Evolutionary conservation across 192 early-diverging fungal genomes (phyloP).

Genomic region (Umbelopsis vinacea): DNA sequence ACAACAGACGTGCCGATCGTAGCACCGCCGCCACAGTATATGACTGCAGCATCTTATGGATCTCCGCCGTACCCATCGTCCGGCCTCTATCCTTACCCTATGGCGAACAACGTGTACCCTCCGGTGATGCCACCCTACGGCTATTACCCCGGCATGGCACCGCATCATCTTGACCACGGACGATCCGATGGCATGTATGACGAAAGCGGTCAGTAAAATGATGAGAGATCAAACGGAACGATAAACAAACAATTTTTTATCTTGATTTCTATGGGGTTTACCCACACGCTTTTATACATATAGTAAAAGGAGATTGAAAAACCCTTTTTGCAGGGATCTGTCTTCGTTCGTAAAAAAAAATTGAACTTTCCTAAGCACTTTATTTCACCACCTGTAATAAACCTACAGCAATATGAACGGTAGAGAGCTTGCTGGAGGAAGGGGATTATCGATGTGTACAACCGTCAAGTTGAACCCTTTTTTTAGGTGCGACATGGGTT

Average conservation of each 20-base stretch:
- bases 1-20: not conserved
- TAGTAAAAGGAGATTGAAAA: constrained; percentile 1
- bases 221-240: not conserved
- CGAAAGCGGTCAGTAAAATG: not conserved
- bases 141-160: not conserved
- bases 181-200: not conserved
- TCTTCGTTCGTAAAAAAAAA: not conserved
- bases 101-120: constrained; percentile 9
- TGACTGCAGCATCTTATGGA: not conserved
- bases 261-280: no score
- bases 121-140: not conserved
- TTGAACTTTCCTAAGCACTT: not conserved
- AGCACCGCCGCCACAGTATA: not conserved
- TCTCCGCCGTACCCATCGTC: constrained; percentile 5
- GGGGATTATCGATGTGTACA: not conserved
- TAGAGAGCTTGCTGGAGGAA: not conserved
- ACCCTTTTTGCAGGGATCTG: not conserved
- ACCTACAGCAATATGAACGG: no score
- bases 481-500: not conserved
- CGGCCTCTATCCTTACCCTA: not conserved
- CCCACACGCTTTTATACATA: no score
- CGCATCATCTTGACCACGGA: not conserved
- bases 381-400: not conserved
- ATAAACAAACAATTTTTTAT: not conserved
- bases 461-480: constrained; percentile 3